Evolutionary conservation across 306 rosid species (phyloP), one percentile per base, ranked within the genome.

Genomic region (Begonia masoniana): DNA sequence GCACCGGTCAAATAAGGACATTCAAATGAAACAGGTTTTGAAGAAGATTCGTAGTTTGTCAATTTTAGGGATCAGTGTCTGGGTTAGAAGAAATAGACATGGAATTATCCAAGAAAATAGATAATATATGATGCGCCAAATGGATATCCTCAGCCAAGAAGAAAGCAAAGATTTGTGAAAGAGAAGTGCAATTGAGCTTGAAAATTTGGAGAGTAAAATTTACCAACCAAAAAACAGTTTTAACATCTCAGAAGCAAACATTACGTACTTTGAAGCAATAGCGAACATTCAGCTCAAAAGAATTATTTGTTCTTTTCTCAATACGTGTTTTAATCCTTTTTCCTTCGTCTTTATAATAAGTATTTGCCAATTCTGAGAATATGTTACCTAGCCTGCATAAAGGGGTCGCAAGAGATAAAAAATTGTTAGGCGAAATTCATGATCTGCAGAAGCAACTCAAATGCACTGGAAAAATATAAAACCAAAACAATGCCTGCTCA

Each of bases 301-400:
- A 51, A 71, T 58, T 69, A 56, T 65, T 65, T 61, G 66, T 77
- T 74, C 83, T 91, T 86, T 77, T 91, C 61, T 91, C 96, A 23
- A 86, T 77, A 57, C 86, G 76, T 12, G 71, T 67, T 69, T 78
- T 91, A 69, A 83, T 16, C 81, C 81, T 81, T 46, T 78, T 71
- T 50, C 96, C 99, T 75, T 86, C 88, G n/a, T 91, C 99, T 70
- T 69, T 81, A 52, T 86, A 91, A 60, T 79, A 83, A 9, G 50
- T 41, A 59, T 53, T 59, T 2, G 93, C 85, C 50, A 91, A 73
- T 75, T 86, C 99, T 11, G 82, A 72, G 71, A 86, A 74, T 2
- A 58, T 60, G 69, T 19, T 81, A 36, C 80, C 86, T 70, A 91
- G 55, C 78, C 99, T 91, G 67, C 68, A 66, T 54, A 47, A 43